Percentiles rank a stretch among this genome's conserved stretches.
phyloP scores from a whole-genome alignment of 352 stramenopile species.

The Globisporangium lucens region DNA sequence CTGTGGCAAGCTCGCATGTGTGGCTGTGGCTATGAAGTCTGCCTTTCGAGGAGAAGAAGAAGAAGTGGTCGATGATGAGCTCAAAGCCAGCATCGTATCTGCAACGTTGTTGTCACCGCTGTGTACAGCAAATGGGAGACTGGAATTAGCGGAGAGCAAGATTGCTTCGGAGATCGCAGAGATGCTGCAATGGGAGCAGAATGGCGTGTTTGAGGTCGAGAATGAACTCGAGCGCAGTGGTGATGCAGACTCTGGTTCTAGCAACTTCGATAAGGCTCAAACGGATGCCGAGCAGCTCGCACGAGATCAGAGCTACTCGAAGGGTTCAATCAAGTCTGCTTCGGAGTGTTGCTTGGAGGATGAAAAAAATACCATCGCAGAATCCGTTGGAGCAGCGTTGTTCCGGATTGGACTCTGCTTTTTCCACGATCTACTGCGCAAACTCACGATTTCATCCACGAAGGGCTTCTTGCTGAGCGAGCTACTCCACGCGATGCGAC shows the following conservation, averaged over 20 bases:
- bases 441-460: constrained; percentile 41
- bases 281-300: not conserved
- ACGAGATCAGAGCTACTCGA: not conserved
- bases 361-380: constrained; percentile 10
- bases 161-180: constrained; percentile 1
- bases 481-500: constrained; percentile 15
- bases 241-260: not conserved
- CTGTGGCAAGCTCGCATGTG: constrained; percentile 39
- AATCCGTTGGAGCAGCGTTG: constrained; percentile 20
- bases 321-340: not conserved
- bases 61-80: not conserved
- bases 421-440: constrained; percentile 50
- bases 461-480: constrained; percentile 41
- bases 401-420: constrained; percentile 35
- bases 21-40: not conserved
- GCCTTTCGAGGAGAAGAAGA: not conserved
- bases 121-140: not conserved
- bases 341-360: constrained; percentile 6
- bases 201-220: constrained; percentile 53
- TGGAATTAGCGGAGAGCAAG: not conserved
- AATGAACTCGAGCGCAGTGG: constrained; percentile 32
- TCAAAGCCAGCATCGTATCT: not conserved
- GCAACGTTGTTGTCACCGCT: not conserved
- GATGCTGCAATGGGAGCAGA: constrained; percentile 43
- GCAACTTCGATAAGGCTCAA: not conserved